phyloP scores from a whole-genome alignment of 768 basidiomycete species.

The Hericium coralloides region DNA sequence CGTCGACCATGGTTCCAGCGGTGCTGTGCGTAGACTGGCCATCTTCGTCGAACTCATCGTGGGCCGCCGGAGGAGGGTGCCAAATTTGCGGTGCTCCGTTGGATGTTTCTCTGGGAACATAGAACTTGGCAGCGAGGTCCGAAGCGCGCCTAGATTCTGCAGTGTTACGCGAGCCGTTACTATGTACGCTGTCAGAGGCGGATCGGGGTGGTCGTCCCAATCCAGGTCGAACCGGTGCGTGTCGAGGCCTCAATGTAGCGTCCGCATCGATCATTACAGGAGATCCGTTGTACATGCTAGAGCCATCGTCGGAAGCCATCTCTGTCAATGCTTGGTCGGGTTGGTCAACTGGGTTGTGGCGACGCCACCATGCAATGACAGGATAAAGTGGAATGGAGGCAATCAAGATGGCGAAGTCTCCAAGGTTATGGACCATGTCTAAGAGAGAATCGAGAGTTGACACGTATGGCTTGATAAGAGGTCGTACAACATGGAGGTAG shows the following conservation, averaged over 20 bases:
- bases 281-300: slow-evolving; percentile 6
- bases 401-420: slow-evolving; percentile 48
- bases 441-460: slow-evolving; percentile 54
- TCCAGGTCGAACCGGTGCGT: not conserved
- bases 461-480: slow-evolving; percentile 68
- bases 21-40: slow-evolving; percentile 1
- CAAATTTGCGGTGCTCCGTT: slow-evolving; percentile 40
- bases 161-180: not conserved
- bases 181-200: not conserved
- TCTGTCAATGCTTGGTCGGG: slow-evolving; percentile 9
- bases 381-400: slow-evolving; percentile 31
- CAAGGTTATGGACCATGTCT: slow-evolving; percentile 50
- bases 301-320: slow-evolving; percentile 11
- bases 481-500: slow-evolving; percentile 72
- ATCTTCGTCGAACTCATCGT: slow-evolving; percentile 21
- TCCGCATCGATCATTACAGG: not conserved
- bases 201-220: not conserved
- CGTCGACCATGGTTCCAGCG: slow-evolving; percentile 28
- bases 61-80: slow-evolving; percentile 48
- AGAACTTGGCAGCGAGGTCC: not conserved
- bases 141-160: not conserved
- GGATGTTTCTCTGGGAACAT: not conserved
- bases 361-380: slow-evolving; percentile 24
- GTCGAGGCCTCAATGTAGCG: not conserved
- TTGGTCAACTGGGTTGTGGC: slow-evolving; percentile 13